Percentiles rank a stretch among this genome's conserved stretches.
phyloP scores from a whole-genome alignment of 306 rosid genomes.

The Sechiopsis laciniata region DNA sequence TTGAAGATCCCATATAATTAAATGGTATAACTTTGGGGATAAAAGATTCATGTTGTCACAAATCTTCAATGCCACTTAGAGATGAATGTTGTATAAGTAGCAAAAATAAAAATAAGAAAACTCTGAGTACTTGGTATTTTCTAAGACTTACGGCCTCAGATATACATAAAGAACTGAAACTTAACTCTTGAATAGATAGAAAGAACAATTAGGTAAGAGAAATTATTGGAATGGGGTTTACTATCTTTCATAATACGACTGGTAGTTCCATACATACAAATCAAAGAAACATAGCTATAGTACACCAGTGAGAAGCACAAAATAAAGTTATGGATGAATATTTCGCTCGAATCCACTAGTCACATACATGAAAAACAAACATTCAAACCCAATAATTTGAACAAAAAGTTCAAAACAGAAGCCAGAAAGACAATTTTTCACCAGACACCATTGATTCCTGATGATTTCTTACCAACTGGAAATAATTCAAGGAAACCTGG shows the following conservation, averaged over 20 bases:
- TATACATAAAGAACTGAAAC: neutral
- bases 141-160: neutral
- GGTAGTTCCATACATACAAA: neutral
- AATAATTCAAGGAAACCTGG: constrained; percentile 5
- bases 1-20: neutral
- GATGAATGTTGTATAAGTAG: neutral
- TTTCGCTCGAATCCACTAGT: neutral
- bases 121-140: neutral
- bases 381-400: neutral
- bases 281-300: neutral
- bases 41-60: neutral
- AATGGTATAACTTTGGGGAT: neutral
- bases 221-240: neutral
- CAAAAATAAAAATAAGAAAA: neutral
- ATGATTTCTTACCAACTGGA: constrained; percentile 17
- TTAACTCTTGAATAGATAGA: neutral
- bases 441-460: neutral
- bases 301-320: constrained; percentile 1
- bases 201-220: too few relatives aligned
- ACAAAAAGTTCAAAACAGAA: neutral
- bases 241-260: neutral
- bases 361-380: neutral
- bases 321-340: neutral
- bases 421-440: neutral
- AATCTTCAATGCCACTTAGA: neutral